Conservation (phyloP, 2,329 filamentous ascomycete genomes). For the Tolypocladium tundrense region DNA sequence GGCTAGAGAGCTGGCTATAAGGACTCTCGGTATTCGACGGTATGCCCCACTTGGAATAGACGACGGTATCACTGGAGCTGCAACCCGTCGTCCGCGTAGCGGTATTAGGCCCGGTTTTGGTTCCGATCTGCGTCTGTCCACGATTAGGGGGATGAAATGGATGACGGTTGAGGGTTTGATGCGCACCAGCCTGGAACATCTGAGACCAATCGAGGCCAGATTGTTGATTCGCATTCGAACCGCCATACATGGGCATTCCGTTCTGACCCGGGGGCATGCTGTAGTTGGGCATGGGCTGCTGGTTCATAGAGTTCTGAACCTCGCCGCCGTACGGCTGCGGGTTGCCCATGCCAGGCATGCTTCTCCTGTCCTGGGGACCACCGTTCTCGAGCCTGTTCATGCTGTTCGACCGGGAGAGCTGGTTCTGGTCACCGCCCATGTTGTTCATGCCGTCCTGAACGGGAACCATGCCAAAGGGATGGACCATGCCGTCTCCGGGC, state of each 20-base stretch:
- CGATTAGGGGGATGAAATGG: conserved; percentile 46
- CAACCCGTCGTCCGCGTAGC: conserved; percentile 38
- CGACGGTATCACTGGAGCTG: conserved; percentile 31
- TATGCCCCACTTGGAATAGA: conserved; percentile 41
- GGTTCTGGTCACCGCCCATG: conserved; percentile 49
- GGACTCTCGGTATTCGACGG: conserved; percentile 37
- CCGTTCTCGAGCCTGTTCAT: conserved; percentile 47
- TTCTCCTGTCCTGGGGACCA: conserved; percentile 46
- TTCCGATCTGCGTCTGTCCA: conserved; percentile 58
- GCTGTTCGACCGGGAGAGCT: conserved; percentile 51
- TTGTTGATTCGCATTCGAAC: conserved; percentile 50
- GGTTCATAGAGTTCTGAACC: conserved; percentile 51
- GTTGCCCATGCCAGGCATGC: conserved; percentile 43
- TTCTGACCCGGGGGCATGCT: conserved; percentile 53
- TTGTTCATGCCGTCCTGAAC: conserved; percentile 49
- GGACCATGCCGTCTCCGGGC: conserved; percentile 45
- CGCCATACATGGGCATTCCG: conserved; percentile 53
- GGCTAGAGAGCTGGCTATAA: conserved; percentile 43
- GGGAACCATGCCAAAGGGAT: conserved; percentile 47
- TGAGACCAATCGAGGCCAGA: conserved; percentile 63
- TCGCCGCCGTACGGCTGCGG: conserved; percentile 48
- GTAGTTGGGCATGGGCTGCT: conserved; percentile 54
- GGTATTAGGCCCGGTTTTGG: conserved; percentile 55
- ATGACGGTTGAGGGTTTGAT: conserved; percentile 53
- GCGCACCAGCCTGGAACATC: conserved; percentile 66